Evolutionary conservation across 2,329 filamentous ascomycete species (phyloP), one percentile per base, ranked within the genome.

Genomic region (Cladosporium sp.): DNA sequence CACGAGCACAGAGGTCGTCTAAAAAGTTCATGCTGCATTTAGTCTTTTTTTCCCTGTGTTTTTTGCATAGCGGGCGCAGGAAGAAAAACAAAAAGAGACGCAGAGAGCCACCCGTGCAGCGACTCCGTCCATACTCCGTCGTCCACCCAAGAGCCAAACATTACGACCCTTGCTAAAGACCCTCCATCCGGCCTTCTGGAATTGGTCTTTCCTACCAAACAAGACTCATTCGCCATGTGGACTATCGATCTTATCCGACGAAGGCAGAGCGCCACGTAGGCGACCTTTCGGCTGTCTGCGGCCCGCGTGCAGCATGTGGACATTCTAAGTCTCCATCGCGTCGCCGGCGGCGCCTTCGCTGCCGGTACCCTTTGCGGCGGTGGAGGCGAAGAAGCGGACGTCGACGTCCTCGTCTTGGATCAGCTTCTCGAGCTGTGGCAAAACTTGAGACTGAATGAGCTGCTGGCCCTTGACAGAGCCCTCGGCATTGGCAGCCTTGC

Each of bases 341-440:
- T 78, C 77, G 23, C 66, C 67, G 44, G 52, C 58, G 61, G 29
- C 61, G 11, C 63, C 66, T 55, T 63, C 52, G 44, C 58, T 49
- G 60, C 68, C 75, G 72, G 75, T 83, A 63, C 78, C 77, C 73
- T 83, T 88, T 67, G 90, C 89, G 58, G 95, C 94, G 69, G 92
- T 96, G 68, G 93, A 96, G 69, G 95, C 95, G 81, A 97, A 99
- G 84, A 94, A 99, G 79, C 95, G 89, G 75, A 99, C 95, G 81
- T 99, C 95, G 72, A 98, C 94, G 81, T 99, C 95, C 71, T 96
- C 92, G 77, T 99, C 95, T 81, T 94, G 91, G 83, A 97, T 93
- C 75, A 99, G 85, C 84, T 97, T 97, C 83, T 94, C 91, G 72
- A 99, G 82, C 77, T 92, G 94, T 29, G 94, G 93, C 75, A 97